Evolutionary conservation across 306 rosid genomes (phyloP), one percentile per base, ranked within the genome.

Genomic region (Trifolium fragiferum): DNA sequence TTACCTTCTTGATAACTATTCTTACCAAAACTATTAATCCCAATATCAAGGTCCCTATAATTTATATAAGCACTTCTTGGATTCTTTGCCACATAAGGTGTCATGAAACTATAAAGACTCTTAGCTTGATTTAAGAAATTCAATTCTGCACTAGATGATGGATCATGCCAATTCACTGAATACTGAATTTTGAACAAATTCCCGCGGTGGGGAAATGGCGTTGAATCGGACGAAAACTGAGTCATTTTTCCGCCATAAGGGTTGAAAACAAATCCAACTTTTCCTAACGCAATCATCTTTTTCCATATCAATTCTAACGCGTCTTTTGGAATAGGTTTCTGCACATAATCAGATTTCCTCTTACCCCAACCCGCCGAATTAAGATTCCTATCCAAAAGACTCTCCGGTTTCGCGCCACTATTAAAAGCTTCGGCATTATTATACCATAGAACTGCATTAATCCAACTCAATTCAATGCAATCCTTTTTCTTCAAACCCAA

Each of bases 221-320:
- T 85, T 16, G 46, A 87, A 1, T 75, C 18, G 18, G 82, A 75
- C 2, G 89, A 43, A 79, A 92, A 84, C 82, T 84, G 78, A 30
- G 62, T 65, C 92, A 89, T 84, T 78, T 66, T 85, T 79, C 93
- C 93, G 20, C 93, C 90, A 38, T 89, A 89, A 32, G 93, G 90
- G 35, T 89, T 80, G 69, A 84, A 82, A 12, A 72, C 75, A 14
- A 89, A 53, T 12, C 10, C 10, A 2, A 67, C 69, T 12, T 51
- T 61, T 40, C 74, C 82, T 51, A 89, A 69, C 7, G 86, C 82
- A 59, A 89, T 82, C 89, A 89, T 78, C 72, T 83, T 89, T 66
- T 79, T 84, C 90, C 90, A 84, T 47, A 89, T 81, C 16, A 70
- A 58, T 54, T 86, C 80, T 73, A 77, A 77, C 4, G 73, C 86